Percentiles rank a stretch among this genome's conserved stretches.
Evolutionary conservation across 2,329 filamentous ascomycete species (phyloP).

Genomic region (Cladosporium sphaerospermum): DNA sequence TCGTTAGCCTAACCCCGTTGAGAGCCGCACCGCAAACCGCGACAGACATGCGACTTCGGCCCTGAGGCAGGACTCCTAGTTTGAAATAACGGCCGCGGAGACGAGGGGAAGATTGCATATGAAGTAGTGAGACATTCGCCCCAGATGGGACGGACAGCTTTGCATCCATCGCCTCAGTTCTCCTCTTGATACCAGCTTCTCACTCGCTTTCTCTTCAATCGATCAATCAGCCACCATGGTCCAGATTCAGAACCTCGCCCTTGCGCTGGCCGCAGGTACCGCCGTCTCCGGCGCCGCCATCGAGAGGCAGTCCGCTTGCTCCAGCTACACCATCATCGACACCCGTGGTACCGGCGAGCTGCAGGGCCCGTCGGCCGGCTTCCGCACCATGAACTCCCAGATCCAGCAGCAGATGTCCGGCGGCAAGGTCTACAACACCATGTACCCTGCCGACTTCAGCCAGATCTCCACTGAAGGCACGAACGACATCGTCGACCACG

Average conservation of each 20-base stretch:
- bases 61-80: too few species aligned
- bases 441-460: slow-evolving; percentile 27
- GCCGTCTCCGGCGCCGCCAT: background rate
- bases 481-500: slow-evolving; percentile 30
- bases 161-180: too few species aligned
- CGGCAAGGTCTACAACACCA: slow-evolving; percentile 31
- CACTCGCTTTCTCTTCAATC: background rate
- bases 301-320: background rate
- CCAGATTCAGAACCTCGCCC: slow-evolving; percentile 2
- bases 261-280: background rate
- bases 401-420: slow-evolving; percentile 25
- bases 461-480: slow-evolving; percentile 28
- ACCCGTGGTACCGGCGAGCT: slow-evolving; percentile 23
- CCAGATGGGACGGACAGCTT: too few species aligned
- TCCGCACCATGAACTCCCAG: slow-evolving; percentile 30
- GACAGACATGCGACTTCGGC: too few species aligned
- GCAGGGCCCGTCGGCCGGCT: slow-evolving; percentile 23
- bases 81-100: too few species aligned
- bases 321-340: slow-evolving; percentile 20
- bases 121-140: too few species aligned
- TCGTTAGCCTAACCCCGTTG: too few species aligned
- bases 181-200: background rate
- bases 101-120: too few species aligned
- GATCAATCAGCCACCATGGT: background rate
- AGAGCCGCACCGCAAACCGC: too few species aligned